Base-by-base conservation (phyloP, 139 green algal genomes). In the Chlamydomonas sphaeroides region DNA sequence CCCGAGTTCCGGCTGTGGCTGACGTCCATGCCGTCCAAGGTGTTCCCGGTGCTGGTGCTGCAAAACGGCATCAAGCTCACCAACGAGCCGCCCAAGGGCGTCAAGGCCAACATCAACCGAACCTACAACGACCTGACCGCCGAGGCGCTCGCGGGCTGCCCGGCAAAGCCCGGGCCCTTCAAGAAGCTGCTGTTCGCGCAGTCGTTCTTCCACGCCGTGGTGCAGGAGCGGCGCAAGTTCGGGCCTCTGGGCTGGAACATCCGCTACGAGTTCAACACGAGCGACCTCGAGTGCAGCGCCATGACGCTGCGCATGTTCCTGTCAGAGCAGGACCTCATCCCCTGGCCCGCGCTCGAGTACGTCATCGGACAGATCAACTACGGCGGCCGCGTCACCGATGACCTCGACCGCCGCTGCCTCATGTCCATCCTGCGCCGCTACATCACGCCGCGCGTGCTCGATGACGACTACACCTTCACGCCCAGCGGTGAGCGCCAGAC, bases 321-420 rank as follows among this genome's bases (percentile, higher is more conserved):
- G 32, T 66, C 85, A 2, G 90, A 95, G 86, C 85, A 91, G 48
- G 78, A 91, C 28, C 21, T 4, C n/a, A 93, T 96, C 39, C 93
- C 95, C 8, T 98, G 93, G 93, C 68, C 89, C 2, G 94, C 94
- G n/a, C 85, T 98, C 32, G 82, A 94, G 86, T 97, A 96, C 84
- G 90, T 98, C 20, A 90, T 95, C 17, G 93, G 93, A 0, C 86
- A 97, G 86, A 96, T 98, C 88, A 97, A 96, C 89, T 98, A 98
- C 80, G 95, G 95, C 39, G 95, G 95, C 3, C 84, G 89, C n/a
- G 93, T 98, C 5, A 98, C 94, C 35, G 95, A 98, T 75, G 94
- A 96, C 78, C 86, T 94, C 42, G 95, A 98, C 90, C 83, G 95
- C 15, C 85, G 92, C 38, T 95, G 92, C 80, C 79, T 97, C 39